Evolutionary conservation across 2,329 filamentous ascomycete species (phyloP).

Genomic region (Sclerotinia nivalis): DNA sequence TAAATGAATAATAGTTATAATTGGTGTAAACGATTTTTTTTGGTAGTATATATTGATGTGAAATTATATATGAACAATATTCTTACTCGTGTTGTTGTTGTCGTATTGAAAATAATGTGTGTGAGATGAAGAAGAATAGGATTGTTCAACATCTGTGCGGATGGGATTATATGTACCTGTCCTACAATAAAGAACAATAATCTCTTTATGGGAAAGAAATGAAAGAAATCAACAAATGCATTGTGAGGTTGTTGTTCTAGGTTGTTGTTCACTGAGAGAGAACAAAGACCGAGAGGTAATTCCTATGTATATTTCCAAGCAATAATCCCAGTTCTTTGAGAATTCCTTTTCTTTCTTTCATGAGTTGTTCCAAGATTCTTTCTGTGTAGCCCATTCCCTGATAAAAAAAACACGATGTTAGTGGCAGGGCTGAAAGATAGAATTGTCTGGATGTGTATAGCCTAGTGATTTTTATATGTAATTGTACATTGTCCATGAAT

Average conservation of each 20-base stretch:
- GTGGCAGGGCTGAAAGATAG: not conserved
- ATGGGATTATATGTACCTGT: not conserved
- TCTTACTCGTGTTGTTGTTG: not conserved
- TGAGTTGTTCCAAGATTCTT: not conserved
- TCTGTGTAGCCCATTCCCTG: not conserved
- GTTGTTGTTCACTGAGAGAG: not conserved
- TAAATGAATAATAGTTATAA: not conserved
- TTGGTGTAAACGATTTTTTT: not conserved
- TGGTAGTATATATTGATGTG: not conserved
- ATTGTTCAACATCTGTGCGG: not conserved
- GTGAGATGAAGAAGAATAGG: constrained; percentile 3
- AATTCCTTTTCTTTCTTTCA: not conserved
- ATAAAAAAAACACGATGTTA: not conserved
- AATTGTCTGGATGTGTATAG: not conserved
- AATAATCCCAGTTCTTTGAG: not conserved
- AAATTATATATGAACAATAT: not conserved
- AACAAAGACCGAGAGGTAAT: not conserved
- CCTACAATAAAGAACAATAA: not conserved
- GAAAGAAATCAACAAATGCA: not conserved
- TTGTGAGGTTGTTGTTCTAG: not conserved
- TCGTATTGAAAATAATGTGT: not conserved
- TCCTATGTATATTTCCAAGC: not conserved
- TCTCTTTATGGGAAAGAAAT: not conserved
- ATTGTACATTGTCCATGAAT: not conserved
- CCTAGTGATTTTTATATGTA: not conserved